Evolutionary conservation across 495 filamentous ascomycete genomes (phyloP).

Genomic region (Penicillium riverlandense): DNA sequence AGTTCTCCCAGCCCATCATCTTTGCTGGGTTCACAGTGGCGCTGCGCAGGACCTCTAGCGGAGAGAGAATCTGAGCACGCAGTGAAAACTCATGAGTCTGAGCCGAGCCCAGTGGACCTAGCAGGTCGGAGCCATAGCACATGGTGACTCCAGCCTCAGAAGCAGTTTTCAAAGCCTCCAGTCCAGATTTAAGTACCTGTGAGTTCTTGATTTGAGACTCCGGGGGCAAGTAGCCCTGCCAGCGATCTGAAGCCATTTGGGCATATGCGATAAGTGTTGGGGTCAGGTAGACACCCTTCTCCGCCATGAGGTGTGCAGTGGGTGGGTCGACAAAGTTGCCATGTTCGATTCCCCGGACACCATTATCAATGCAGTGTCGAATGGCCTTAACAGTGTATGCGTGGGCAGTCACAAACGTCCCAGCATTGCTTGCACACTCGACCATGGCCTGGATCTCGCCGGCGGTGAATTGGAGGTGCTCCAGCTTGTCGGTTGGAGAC

Average conservation of each 20-base stretch:
- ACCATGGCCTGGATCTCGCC: constrained; percentile 46
- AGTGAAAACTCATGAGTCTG: constrained; percentile 46
- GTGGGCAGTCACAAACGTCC: constrained; percentile 50
- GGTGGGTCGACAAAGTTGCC: constrained; percentile 45
- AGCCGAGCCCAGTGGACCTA: constrained; percentile 36
- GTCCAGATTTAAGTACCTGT: constrained; percentile 36
- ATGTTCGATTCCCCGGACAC: constrained; percentile 49
- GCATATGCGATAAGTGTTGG: constrained; percentile 48
- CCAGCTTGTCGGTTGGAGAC: constrained; percentile 40
- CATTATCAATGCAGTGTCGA: constrained; percentile 46
- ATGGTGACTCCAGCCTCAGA: constrained; percentile 42
- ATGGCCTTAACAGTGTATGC: constrained; percentile 47
- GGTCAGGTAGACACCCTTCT: constrained; percentile 39
- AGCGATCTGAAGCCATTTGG: constrained; percentile 37
- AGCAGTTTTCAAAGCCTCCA: constrained; percentile 36
- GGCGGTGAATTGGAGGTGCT: constrained; percentile 43
- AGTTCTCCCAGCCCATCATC: constrained; percentile 32
- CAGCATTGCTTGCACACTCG: constrained; percentile 33
- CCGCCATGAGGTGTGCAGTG: constrained; percentile 41
- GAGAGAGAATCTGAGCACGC: constrained; percentile 32
- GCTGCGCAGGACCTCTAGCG: constrained; percentile 37
- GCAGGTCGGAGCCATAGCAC: constrained; percentile 49
- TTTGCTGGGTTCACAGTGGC: constrained; percentile 46
- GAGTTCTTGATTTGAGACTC: constrained; percentile 37
- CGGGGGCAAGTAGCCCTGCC: constrained; percentile 34